A percentile compares a stretch with the other conserved stretches of the same genome.
These are phyloP conservation scores for Priceomyces carsonii DNA, from an alignment of 805 yeast species.

Conservation along the genomic window DNA sequence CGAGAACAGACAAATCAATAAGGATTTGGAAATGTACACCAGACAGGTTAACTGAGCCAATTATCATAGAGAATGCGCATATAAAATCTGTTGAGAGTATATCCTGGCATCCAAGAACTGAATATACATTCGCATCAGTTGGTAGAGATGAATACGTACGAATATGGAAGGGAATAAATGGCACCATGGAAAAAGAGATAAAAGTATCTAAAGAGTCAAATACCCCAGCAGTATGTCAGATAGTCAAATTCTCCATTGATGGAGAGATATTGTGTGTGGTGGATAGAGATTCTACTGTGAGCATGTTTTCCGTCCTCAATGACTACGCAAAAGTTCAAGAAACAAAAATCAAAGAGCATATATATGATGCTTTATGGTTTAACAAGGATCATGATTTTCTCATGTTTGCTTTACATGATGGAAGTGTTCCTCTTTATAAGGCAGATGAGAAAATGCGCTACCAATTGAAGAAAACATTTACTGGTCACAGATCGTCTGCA, in stretches of 20 bases:
- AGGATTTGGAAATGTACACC: constrained; percentile 38
- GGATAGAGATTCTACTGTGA: constrained; percentile 38
- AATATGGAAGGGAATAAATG: constrained; percentile 45
- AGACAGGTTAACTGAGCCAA: constrained; percentile 35
- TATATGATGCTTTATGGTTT: constrained; percentile 49
- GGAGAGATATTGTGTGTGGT: constrained; percentile 48
- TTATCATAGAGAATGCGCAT: constrained; percentile 43
- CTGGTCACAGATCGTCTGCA: constrained; percentile 52
- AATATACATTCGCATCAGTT: constrained; percentile 48
- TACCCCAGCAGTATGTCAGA: constrained; percentile 12
- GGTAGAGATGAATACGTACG: constrained; percentile 48
- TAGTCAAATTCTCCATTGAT: constrained; percentile 43
- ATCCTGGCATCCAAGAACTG: constrained; percentile 51
- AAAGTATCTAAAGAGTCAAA: constrained; percentile 20
- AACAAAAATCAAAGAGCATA: constrained; percentile 22
- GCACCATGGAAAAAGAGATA: constrained; percentile 31
- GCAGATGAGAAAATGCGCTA: constrained; percentile 6
- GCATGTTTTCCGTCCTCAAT: constrained; percentile 31
- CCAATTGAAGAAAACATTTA: constrained; percentile 19
- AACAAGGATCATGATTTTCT: constrained; percentile 37
- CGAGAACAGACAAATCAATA: constrained; percentile 45
- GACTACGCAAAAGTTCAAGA: constrained; percentile 29
- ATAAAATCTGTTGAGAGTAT: constrained; percentile 38
- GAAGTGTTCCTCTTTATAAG: constrained; percentile 35
- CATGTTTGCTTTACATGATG: constrained; percentile 47